phyloP scores from a whole-genome alignment of 768 basidiomycete species.

The Calocybe gangraenosa region DNA sequence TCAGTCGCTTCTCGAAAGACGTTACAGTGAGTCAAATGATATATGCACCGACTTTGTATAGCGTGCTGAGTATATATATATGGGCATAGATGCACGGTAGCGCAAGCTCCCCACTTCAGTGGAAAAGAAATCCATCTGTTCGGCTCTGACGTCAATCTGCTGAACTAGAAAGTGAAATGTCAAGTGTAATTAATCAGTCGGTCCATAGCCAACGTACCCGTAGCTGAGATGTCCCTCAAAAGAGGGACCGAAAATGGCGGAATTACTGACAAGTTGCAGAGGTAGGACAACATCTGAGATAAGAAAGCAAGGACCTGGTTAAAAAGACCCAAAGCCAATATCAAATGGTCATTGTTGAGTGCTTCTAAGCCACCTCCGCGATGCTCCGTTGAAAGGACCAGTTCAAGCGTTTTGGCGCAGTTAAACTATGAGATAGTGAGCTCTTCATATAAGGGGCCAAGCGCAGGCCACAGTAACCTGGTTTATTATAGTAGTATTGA shows the following conservation, averaged over 20 bases:
- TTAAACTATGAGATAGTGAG: too few relatives aligned
- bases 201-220: constrained; percentile 23
- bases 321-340: too few relatives aligned
- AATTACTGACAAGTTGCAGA: constrained; percentile 18
- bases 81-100: constrained; percentile 28
- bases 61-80: constrained; percentile 42
- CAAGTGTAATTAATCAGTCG: not conserved
- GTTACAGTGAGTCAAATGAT: not conserved
- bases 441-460: too few relatives aligned
- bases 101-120: constrained; percentile 37
- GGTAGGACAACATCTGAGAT: constrained; percentile 7
- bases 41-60: constrained; percentile 59
- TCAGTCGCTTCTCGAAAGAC: not conserved
- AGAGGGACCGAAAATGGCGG: constrained; percentile 15
- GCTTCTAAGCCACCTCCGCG: not conserved
- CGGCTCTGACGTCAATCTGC: constrained; percentile 55
- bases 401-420: constrained; percentile 25
- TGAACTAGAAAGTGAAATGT: constrained; percentile 36
- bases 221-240: constrained; percentile 42
- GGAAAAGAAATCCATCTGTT: constrained; percentile 43
- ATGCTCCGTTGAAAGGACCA: constrained; percentile 4
- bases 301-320: constrained; percentile 1
- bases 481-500: constrained; percentile 34
- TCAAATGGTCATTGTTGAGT: too few relatives aligned
- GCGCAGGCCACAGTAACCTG: constrained; percentile 27